Conservation (phyloP, 257 asterid species). For the Petunia secreta region DNA sequence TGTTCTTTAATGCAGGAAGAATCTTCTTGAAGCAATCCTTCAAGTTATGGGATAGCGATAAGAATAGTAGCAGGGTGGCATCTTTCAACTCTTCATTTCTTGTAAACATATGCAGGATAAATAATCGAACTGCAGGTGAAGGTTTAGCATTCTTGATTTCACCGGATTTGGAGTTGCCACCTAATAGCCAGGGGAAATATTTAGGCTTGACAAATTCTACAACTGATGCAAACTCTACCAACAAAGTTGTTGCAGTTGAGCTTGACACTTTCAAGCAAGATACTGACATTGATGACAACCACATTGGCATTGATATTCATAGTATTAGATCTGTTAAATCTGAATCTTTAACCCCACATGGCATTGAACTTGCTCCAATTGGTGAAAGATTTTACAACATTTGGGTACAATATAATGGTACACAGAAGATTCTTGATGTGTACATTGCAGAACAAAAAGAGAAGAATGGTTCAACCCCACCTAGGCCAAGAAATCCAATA, state of each 20-base stretch:
- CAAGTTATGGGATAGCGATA: constrained; percentile 58
- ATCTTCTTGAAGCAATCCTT: constrained; percentile 42
- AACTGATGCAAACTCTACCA: constrained; percentile 16
- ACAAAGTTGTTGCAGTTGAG: constrained; percentile 44
- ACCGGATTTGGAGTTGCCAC: constrained; percentile 34
- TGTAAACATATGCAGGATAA: constrained; percentile 7
- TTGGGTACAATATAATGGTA: constrained; percentile 54
- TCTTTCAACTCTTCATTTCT: constrained; percentile 47
- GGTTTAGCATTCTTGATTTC: constrained; percentile 48
- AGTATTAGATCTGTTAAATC: constrained; percentile 31
- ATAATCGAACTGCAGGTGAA: constrained; percentile 9
- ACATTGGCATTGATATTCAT: constrained; percentile 42
- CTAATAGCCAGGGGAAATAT: constrained; percentile 38
- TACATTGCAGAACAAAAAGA: constrained; percentile 36
- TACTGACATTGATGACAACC: constrained; percentile 43
- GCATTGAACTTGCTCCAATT: constrained; percentile 36
- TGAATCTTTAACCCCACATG: constrained; percentile 29
- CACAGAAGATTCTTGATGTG: constrained; percentile 36
- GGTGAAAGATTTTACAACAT: constrained; percentile 30
- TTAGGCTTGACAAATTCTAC: constrained; percentile 45
- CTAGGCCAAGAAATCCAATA: constrained; percentile 38
- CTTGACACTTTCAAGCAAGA: constrained; percentile 38
- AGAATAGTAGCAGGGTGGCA: not conserved
- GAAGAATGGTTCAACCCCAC: constrained; percentile 40
- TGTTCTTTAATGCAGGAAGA: constrained; percentile 49